A percentile compares a stretch with the other conserved stretches of the same genome.
Evolutionary conservation across 2,329 filamentous ascomycete species (phyloP).

Genomic region (Ophiostoma ips): DNA sequence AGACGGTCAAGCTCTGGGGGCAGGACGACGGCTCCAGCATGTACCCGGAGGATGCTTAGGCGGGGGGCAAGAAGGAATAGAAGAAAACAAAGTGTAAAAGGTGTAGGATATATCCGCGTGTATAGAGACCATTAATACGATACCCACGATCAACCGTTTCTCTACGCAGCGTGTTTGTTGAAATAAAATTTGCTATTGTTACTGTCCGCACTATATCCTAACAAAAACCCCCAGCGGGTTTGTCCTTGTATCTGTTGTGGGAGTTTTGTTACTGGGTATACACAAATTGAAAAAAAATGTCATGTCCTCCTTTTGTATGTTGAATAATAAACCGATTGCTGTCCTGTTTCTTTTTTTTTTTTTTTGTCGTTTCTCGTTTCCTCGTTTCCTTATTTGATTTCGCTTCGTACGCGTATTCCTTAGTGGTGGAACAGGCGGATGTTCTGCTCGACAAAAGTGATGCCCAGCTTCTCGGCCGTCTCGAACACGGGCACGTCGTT

Average conservation of each 20-base stretch:
- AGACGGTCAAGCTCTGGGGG: conserved; percentile 93
- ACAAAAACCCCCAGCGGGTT: neutral
- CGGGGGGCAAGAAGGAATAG: no score
- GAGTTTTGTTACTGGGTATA: conserved; percentile 7
- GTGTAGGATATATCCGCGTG: no score
- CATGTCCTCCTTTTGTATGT: neutral
- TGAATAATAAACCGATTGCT: neutral
- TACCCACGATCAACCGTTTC: neutral
- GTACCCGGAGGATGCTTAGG: conserved; percentile 1
- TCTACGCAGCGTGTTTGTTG: neutral
- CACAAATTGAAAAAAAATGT: conserved; percentile 2
- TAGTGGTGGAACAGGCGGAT: conserved; percentile 92
- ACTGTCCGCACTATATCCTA: neutral
- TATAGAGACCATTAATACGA: no score
- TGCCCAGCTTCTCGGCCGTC: conserved; percentile 80
- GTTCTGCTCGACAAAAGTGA: conserved; percentile 92
- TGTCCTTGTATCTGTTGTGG: neutral
- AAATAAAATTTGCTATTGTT: neutral
- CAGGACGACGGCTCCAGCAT: conserved; percentile 52
- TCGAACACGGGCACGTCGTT: conserved; percentile 72
- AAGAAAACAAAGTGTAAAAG: neutral
- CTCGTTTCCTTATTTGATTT: neutral
- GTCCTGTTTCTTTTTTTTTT: neutral
- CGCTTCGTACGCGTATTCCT: conserved; percentile 5
- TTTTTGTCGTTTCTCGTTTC: neutral